Evolutionary conservation across 345 rosid species (phyloP).

Genomic region (Mangifera indica): DNA sequence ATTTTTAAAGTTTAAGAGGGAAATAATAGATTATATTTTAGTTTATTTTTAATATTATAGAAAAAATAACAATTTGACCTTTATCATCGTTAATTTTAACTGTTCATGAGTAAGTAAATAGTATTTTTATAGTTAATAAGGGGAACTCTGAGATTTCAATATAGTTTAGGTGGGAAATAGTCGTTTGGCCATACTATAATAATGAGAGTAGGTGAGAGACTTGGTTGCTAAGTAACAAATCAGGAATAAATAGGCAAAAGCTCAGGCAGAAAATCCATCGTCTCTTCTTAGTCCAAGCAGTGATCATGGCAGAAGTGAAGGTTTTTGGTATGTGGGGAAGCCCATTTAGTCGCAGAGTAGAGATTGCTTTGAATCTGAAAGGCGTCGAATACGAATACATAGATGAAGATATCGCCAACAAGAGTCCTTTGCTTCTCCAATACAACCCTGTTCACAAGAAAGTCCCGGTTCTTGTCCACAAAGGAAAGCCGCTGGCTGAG

Average conservation of each 20-base stretch:
- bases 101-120: too few species aligned
- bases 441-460: conserved; percentile 51
- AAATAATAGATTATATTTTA: too few species aligned
- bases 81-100: too few species aligned
- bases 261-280: not conserved
- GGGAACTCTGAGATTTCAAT: too few species aligned
- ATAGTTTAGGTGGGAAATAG: too few species aligned
- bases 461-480: conserved; percentile 53
- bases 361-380: conserved; percentile 48
- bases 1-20: too few species aligned
- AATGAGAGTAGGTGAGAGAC: not conserved
- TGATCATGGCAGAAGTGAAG: conserved; percentile 34
- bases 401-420: conserved; percentile 45
- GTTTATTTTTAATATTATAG: too few species aligned
- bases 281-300: not conserved
- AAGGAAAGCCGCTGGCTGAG: conserved; percentile 38
- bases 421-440: conserved; percentile 45
- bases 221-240: conserved; percentile 8
- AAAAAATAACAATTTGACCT: too few species aligned
- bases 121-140: too few species aligned
- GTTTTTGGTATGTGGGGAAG: conserved; percentile 41
- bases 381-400: conserved; percentile 47
- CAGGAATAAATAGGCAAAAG: not conserved
- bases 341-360: conserved; percentile 45
- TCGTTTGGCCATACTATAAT: not conserved